Evolutionary conservation across 345 rosid species (phyloP).

Genomic region (Odontarrhena argentea): DNA sequence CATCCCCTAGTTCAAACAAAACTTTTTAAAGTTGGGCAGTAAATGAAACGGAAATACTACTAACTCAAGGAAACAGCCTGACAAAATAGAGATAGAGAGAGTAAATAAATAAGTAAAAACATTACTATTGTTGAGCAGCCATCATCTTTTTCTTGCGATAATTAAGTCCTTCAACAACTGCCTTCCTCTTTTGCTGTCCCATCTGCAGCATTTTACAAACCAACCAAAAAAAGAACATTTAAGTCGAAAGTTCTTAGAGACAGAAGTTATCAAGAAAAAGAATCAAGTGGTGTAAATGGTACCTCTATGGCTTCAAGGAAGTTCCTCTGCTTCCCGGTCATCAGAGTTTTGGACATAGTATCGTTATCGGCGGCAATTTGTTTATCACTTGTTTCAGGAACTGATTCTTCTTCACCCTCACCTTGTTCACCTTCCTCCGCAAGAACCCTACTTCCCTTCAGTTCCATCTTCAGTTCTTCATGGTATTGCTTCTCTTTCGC

Average conservation of each 20-base stretch:
- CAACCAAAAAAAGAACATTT: not conserved
- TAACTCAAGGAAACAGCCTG: not conserved
- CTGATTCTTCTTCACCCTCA: constrained; percentile 46
- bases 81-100: not conserved
- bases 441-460: constrained; percentile 40
- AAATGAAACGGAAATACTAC: constrained; percentile 7
- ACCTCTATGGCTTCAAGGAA: constrained; percentile 74
- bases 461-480: constrained; percentile 72
- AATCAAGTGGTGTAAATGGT: not conserved
- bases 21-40: constrained; percentile 2
- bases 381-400: constrained; percentile 18
- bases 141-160: constrained; percentile 28
- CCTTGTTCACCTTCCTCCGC: constrained; percentile 35
- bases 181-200: constrained; percentile 18
- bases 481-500: constrained; percentile 79
- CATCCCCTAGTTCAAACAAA: not conserved
- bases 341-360: constrained; percentile 41
- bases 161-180: constrained; percentile 24
- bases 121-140: constrained; percentile 10
- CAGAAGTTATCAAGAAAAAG: not conserved
- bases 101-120: not conserved
- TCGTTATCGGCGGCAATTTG: constrained; percentile 53
- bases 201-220: constrained; percentile 29
- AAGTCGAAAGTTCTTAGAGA: not conserved
- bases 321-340: constrained; percentile 71